Base-by-base conservation (phyloP, 2,329 filamentous ascomycete genomes). In the Zymoseptoria pseudotritici region DNA sequence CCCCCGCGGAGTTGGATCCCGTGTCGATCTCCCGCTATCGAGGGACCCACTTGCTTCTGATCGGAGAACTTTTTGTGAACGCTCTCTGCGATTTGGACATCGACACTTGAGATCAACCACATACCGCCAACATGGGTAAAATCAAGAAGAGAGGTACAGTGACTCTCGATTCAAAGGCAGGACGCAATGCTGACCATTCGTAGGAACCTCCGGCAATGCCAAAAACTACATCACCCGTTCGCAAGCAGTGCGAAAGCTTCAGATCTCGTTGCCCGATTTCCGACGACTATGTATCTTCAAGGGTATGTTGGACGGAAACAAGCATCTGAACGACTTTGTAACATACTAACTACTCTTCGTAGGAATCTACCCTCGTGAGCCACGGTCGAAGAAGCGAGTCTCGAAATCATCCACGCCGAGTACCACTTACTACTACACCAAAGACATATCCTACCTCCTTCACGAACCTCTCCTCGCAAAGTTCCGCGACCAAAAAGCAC, bases 211-310 rank as follows among this genome's bases (percentile, higher is more conserved):
- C 74, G 94, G 94, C 76, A 88, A 91, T 76, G 91, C 92, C 79
- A 96, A 94, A 80, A 99, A 99, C 83, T 99, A 93, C 81, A 91
- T 99, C 70, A 99, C 94, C 60, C 85, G 94, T 76, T 97, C 93
- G 50, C 91, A 97, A 80, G 94, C 94, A 53, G 91, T 99, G 70
- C 91, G 92, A 77, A 99, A 97, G 80, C 87, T 99, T 64, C 94
- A 99, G 79, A 89, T 99, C 77, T 96, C 90, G 72, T 85, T 99
- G 59, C 91, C 92, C 67, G 94, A 99, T 79, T 99, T 99, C 79
- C 88, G 94, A 78, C 89, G 96, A 79, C 83, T 99, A 74, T 99
- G 94, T 80, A 99, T 99, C 76, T 99, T 96, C 88, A 97, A 97
- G 82, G 94, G 83, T 82, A 26, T 20, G 55, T 29, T 36, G 17